A percentile compares a stretch with the other conserved stretches of the same genome.
These are phyloP conservation scores for Kluyveromyces sp. DNA, from an alignment of 1,139 yeast species.

Conservation along the genomic window DNA sequence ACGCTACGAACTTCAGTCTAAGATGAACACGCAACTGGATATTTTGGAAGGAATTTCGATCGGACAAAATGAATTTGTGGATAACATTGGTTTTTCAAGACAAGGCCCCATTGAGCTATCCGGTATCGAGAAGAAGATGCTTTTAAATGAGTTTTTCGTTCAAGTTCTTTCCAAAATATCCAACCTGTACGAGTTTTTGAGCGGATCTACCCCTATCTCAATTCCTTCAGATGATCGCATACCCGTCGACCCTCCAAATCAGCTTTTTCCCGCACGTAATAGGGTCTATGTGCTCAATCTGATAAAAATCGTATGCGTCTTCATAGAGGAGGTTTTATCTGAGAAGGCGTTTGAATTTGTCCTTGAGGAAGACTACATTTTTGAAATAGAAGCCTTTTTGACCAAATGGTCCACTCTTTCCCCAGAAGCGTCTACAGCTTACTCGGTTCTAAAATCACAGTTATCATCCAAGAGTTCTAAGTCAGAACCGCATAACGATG, in stretches of 20 bases:
- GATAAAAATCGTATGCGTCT: conserved; percentile 51
- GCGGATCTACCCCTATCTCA: not conserved
- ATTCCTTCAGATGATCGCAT: not conserved
- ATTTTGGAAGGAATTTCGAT: not conserved
- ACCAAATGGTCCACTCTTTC: conserved; percentile 55
- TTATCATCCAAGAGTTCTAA: not conserved
- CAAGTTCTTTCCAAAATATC: conserved; percentile 48
- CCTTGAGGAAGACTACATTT: conserved; percentile 41
- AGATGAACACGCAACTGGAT: conserved; percentile 10
- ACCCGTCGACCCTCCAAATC: not conserved
- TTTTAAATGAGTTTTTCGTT: conserved; percentile 61
- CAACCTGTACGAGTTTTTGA: conserved; percentile 15
- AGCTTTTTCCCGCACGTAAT: not conserved
- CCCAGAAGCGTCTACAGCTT: conserved; percentile 39
- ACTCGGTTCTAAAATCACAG: conserved; percentile 30
- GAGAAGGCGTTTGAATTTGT: conserved; percentile 39
- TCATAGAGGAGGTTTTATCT: conserved; percentile 47
- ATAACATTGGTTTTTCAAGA: conserved; percentile 44
- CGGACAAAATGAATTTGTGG: conserved; percentile 6
- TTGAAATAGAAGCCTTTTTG: conserved; percentile 50
- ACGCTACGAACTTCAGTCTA: conserved; percentile 10
- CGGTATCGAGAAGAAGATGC: conserved; percentile 54
- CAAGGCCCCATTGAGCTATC: conserved; percentile 47
- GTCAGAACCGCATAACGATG: no score
- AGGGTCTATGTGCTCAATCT: conserved; percentile 29